Percentiles rank a stretch among this genome's conserved stretches.
Evolutionary conservation across 768 basidiomycete genomes (phyloP).

Genomic region (Serendipita sp.): DNA sequence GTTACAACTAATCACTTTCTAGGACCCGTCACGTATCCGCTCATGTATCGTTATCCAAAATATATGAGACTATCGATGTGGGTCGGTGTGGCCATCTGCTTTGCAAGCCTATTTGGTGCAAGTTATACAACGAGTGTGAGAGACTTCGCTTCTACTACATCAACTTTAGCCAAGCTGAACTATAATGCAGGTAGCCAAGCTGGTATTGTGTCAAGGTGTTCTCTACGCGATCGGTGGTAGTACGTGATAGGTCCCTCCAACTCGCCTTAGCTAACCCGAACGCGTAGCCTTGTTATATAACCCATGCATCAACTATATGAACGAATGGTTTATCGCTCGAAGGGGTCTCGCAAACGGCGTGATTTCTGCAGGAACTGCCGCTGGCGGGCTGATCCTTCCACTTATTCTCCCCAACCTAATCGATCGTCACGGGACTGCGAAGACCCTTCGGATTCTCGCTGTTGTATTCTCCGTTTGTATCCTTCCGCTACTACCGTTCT

Average conservation of each 20-base stretch:
- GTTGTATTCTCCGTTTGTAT: constrained; percentile 13
- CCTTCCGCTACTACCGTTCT: constrained; percentile 17
- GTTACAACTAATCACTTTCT: no score
- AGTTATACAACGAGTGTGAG: constrained; percentile 16
- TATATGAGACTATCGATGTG: constrained; percentile 15
- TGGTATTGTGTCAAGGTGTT: constrained; percentile 19
- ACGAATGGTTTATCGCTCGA: constrained; percentile 22
- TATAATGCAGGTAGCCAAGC: constrained; percentile 11
- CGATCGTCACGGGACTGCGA: constrained; percentile 14
- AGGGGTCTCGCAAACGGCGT: constrained; percentile 22
- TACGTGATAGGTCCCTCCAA: constrained; percentile 7
- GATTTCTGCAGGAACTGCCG: constrained; percentile 20
- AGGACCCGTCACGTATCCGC: background rate
- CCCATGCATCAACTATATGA: constrained; percentile 19
- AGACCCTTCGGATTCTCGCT: constrained; percentile 18
- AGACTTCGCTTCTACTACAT: background rate
- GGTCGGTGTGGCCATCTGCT: constrained; percentile 17
- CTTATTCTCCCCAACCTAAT: constrained; percentile 19
- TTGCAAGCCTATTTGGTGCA: constrained; percentile 17
- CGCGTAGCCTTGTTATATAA: constrained; percentile 18
- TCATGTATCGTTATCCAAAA: constrained; percentile 17
- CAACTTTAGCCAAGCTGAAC: no score
- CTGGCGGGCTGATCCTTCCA: constrained; percentile 20
- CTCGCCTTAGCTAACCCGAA: background rate
- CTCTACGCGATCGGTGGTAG: constrained; percentile 19